These are phyloP conservation scores for Claviceps sorghi DNA, from an alignment of 2,329 filamentous ascomycete genomes.

Conservation along the genomic window DNA sequence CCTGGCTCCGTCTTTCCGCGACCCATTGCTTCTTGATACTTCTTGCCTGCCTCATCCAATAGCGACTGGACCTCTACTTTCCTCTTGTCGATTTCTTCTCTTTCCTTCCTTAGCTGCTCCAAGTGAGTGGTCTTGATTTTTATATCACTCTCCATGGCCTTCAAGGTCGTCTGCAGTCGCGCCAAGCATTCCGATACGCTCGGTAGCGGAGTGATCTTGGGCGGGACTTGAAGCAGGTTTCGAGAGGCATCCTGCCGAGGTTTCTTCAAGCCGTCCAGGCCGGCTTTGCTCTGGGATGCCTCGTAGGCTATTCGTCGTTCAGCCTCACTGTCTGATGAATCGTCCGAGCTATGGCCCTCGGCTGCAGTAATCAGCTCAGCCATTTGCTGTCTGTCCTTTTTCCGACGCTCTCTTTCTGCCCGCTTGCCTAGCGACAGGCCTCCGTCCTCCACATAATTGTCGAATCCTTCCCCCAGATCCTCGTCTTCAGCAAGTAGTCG, in stretches of 20 bases:
- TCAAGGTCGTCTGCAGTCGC: slow-evolving; percentile 45
- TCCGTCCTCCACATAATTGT: slow-evolving; percentile 79
- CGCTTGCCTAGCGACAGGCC: slow-evolving; percentile 63
- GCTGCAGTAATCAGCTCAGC: slow-evolving; percentile 69
- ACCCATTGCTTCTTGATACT: slow-evolving; percentile 32
- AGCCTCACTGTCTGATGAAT: slow-evolving; percentile 53
- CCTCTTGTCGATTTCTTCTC: slow-evolving; percentile 48
- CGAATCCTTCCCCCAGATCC: slow-evolving; percentile 84
- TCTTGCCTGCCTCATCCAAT: slow-evolving; percentile 65
- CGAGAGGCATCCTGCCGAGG: slow-evolving; percentile 21
- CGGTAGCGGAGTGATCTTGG: slow-evolving; percentile 65
- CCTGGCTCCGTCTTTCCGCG: slow-evolving; percentile 10
- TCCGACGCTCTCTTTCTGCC: slow-evolving; percentile 58
- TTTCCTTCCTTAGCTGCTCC: slow-evolving; percentile 53
- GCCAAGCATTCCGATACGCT: slow-evolving; percentile 53
- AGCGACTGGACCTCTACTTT: slow-evolving; percentile 70
- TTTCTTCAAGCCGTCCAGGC: slow-evolving; percentile 58
- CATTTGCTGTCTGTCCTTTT: slow-evolving; percentile 60
- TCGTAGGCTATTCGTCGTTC: slow-evolving; percentile 73
- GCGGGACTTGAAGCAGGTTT: slow-evolving; percentile 41
- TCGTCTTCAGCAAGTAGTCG: slow-evolving; percentile 76
- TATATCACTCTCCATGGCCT: slow-evolving; percentile 48
- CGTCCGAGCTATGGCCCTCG: slow-evolving; percentile 49
- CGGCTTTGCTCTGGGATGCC: slow-evolving; percentile 68
- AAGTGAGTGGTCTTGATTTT: slow-evolving; percentile 46